Conservation (phyloP, 1,284 basidiomycete genomes). For the Gomphus bonarii region DNA sequence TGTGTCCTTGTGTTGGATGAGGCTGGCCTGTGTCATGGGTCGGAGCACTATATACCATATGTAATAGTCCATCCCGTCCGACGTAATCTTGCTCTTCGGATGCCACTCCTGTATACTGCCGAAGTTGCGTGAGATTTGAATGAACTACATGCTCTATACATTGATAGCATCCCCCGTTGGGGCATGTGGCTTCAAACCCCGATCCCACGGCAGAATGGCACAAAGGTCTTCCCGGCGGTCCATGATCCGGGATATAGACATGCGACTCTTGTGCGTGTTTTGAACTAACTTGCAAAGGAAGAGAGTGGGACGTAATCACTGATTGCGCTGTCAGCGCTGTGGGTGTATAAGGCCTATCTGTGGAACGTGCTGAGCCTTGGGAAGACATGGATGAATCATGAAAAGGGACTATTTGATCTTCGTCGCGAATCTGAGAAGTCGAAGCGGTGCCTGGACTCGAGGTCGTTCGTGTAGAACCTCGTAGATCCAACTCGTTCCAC, state of each 20-base stretch:
- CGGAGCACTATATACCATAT: neutral
- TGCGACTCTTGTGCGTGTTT: neutral
- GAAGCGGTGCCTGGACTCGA: neutral
- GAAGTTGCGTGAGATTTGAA: neutral
- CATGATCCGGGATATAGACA: neutral
- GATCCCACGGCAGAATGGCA: neutral
- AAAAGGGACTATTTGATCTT: neutral
- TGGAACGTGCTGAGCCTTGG: conserved; percentile 1
- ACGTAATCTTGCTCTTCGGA: neutral
- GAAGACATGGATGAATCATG: conserved; percentile 3
- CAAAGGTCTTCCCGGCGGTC: neutral
- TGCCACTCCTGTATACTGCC: neutral
- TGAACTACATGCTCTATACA: neutral
- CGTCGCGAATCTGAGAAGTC: neutral
- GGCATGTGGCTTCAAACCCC: neutral
- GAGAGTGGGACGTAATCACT: neutral
- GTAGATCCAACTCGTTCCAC: neutral
- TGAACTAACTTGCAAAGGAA: neutral
- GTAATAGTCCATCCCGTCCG: neutral
- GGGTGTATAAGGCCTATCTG: conserved; percentile 3
- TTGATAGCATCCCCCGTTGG: neutral
- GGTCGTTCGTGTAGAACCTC: neutral
- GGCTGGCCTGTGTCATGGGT: neutral
- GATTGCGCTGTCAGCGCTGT: neutral
- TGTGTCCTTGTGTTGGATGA: neutral